These are phyloP conservation scores for Ogataea wickerhamii DNA, from an alignment of 805 yeast genomes.

Conservation along the genomic window DNA sequence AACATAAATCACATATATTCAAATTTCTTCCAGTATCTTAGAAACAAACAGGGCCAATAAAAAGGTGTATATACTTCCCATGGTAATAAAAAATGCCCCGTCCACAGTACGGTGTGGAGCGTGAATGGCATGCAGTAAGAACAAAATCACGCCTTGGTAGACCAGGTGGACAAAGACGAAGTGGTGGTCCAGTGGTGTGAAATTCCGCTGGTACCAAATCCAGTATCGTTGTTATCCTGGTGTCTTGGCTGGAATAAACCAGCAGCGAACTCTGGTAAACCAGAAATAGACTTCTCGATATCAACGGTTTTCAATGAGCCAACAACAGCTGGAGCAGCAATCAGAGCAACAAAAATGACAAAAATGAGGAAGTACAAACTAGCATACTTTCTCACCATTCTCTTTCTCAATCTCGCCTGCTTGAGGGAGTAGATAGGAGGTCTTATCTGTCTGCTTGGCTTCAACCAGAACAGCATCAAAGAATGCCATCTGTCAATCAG, in stretches of 20 bases:
- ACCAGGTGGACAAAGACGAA: slow-evolving; percentile 41
- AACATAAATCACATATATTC: background rate
- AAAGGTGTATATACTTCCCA: slow-evolving; percentile 1
- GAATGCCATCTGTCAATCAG: slow-evolving; percentile 96
- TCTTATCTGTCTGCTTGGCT: slow-evolving; percentile 93
- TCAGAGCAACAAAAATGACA: slow-evolving; percentile 65
- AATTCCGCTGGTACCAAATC: slow-evolving; percentile 37
- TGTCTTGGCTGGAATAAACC: slow-evolving; percentile 92
- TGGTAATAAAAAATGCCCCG: background rate
- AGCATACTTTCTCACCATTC: slow-evolving; percentile 95
- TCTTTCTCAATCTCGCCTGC: slow-evolving; percentile 92
- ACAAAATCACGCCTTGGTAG: slow-evolving; percentile 42
- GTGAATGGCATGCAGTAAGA: slow-evolving; percentile 1
- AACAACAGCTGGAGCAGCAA: slow-evolving; percentile 92
- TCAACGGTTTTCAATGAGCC: slow-evolving; percentile 42
- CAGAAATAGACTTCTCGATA: slow-evolving; percentile 31
- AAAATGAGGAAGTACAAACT: slow-evolving; percentile 71
- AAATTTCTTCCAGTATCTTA: background rate
- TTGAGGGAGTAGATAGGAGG: slow-evolving; percentile 97
- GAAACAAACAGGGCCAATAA: slow-evolving; percentile 1
- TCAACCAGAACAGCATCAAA: slow-evolving; percentile 97
- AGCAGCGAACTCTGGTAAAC: slow-evolving; percentile 34
- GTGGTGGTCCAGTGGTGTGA: slow-evolving; percentile 47
- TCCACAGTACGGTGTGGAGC: background rate
- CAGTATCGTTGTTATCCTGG: slow-evolving; percentile 80